Evolutionary conservation across 140 eudicot genomes (phyloP), one percentile per base, ranked within the genome.

Genomic region (Bidens hawaiensis): DNA sequence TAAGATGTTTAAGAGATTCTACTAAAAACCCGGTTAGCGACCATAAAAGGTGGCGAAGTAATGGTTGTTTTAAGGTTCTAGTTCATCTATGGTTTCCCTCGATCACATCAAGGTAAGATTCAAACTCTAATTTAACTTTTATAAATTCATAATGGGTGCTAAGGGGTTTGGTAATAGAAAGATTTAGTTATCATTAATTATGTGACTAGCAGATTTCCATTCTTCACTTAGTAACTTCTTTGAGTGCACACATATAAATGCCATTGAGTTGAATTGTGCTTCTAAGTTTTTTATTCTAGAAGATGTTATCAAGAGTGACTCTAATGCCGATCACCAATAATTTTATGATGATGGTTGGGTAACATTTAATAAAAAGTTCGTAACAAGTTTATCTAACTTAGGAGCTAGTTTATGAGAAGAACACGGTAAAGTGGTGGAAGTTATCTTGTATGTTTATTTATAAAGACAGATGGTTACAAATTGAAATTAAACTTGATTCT

Each of bases 61-160:
- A 56, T 15, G 18, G 68, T 13, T 59, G 41, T 21, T 70, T 47
- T 43, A 33, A 24, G 24, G 22, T 43, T 6, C 27, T n/a, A 45
- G 67, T 41, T 54, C 40, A 18, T 57, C 5, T 30, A 55, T 24
- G 55, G 60, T 19, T 9, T 59, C n/a, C n/a, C n/a, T 10, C 27
- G 15, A 15, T 68, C 54, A 54, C 54, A 26, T 48, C n/a, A 70
- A 70, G 75, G 75, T 70, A 70, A 31, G 1, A n/a, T 60, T 14
- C 3, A 59, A n/a, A 16, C 42, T 47, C 18, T 1, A 46, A 24
- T 33, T 46, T 27, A n/a, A n/a, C n/a, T n/a, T n/a, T n/a, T n/a
- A n/a, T 28, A 16, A 45, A 12, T 28, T 54, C 42, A 25, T 31
- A 30, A 64, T 36, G 49, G 26, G 16, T 2, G 13, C 3, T 21